Base-by-base conservation (phyloP, 495 filamentous ascomycete genomes). In the Pseudomonodictys pantanalensis region DNA sequence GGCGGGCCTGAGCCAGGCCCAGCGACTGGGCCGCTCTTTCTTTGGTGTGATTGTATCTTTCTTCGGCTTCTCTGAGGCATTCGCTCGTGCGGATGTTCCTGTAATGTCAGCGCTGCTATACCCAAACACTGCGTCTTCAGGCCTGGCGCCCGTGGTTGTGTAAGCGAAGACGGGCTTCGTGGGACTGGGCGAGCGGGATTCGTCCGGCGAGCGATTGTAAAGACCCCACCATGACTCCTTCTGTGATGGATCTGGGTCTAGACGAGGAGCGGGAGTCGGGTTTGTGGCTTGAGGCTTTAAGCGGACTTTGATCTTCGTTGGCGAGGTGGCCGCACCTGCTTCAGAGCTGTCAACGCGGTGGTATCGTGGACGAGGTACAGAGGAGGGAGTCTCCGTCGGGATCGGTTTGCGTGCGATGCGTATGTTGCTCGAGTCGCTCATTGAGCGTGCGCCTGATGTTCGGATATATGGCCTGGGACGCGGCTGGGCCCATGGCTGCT, bases 1-100 rank as follows among this genome's bases (percentile, higher is more conserved):
- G 2, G 42, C 12, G n/a, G 61, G 50, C 18, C 51, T 32, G 9
- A 65, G 51, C 62, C 62, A 62, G 11, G 52, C 52, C 60, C 60
- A 58, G 26, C 42, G 50, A 24, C 58, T 48, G 23, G 28, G 20
- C 18, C 2, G 10, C 9, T 41, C 3, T 46, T 45, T 33, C 2
- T 12, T 25, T 35, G 17, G 2, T n/a, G n/a, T n/a, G 23, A 29
- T 30, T 26, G 3, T 12, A 3, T 41, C 3, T 46, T 45, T 33
- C 2, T 12, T 25, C 25, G 17, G 2, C 7, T 42, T 5, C 17
- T 10, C 42, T 6, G 35, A 11, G 7, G 49, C 30, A 18, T 23
- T 22, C 9, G 52, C 25, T 33, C 11, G 24, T 1, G 52, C 59
- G 4, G 15, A 1, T 18, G 52, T 52, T 4, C 45, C 52, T 1